phyloP scores from a whole-genome alignment of 306 rosid species.

The Heteromeles arbutifolia region DNA sequence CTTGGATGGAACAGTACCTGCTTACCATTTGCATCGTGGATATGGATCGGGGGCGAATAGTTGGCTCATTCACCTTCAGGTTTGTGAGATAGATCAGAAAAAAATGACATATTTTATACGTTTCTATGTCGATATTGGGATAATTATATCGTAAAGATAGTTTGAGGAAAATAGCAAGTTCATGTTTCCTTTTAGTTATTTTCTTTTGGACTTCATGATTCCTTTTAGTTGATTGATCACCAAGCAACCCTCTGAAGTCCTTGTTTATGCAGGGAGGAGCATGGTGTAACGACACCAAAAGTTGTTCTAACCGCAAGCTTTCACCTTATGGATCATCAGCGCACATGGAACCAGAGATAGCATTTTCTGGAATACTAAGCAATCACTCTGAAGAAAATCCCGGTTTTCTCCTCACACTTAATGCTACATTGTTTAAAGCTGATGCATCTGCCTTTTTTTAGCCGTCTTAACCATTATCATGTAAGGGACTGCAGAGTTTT shows the following conservation, averaged over 20 bases:
- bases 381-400: conserved; percentile 57
- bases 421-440: not conserved
- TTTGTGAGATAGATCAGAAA: conserved; percentile 17
- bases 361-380: conserved; percentile 67
- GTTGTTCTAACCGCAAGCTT: conserved; percentile 53
- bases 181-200: not conserved
- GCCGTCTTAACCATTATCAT: conserved; percentile 5
- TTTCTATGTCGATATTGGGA: not conserved
- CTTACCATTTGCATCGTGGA: conserved; percentile 75
- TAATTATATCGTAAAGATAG: too few relatives aligned
- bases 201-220: too few relatives aligned
- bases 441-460: not conserved
- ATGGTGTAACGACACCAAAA: conserved; percentile 63
- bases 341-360: conserved; percentile 55
- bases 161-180: not conserved
- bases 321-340: conserved; percentile 55
- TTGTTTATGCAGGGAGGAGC: conserved; percentile 70
- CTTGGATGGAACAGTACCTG: conserved; percentile 93
- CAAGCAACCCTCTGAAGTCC: not conserved
- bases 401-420: conserved; percentile 29
- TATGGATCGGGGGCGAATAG: conserved; percentile 69
- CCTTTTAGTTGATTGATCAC: not conserved
- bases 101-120: too few relatives aligned
- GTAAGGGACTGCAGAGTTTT: conserved; percentile 48
- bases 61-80: conserved; percentile 93